Percentiles rank a stretch among this genome's conserved stretches.
Evolutionary conservation across 495 filamentous ascomycete species (phyloP).

Genomic region (Tuber umbilicatum): DNA sequence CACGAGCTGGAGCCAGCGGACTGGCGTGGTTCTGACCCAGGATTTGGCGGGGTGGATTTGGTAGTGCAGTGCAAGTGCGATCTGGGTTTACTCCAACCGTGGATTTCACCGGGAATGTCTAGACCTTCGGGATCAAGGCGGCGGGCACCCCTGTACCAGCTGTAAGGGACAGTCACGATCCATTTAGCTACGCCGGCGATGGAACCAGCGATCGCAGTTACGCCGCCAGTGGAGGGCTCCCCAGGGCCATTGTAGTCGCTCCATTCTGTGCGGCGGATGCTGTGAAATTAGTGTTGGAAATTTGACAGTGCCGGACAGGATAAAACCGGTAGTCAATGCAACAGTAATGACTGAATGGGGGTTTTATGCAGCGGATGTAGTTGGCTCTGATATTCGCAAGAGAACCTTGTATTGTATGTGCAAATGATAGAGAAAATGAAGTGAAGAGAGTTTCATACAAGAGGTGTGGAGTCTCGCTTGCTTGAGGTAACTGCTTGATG

Average conservation of each 20-base stretch:
- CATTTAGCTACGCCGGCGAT: slow-evolving; percentile 46
- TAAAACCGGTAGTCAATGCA: no score
- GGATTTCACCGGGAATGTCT: slow-evolving; percentile 26
- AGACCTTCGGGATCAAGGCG: slow-evolving; percentile 38
- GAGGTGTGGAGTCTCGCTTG: no score
- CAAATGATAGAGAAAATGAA: no score
- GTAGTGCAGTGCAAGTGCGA: slow-evolving; percentile 5
- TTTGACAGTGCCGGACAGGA: no score
- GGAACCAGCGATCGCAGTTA: slow-evolving; percentile 52
- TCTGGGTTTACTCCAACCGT: slow-evolving; percentile 14
- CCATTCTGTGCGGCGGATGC: slow-evolving; percentile 63
- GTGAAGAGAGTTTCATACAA: no score
- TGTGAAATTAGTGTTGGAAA: no score
- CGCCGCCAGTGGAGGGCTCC: slow-evolving; percentile 62
- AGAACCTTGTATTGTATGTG: no score
- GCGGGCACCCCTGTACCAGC: slow-evolving; percentile 26
- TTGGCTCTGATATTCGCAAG: no score
- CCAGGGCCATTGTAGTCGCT: slow-evolving; percentile 73
- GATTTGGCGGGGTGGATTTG: neutral
- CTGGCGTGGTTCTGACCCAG: neutral
- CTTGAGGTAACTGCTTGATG: no score
- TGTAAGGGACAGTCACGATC: slow-evolving; percentile 25
- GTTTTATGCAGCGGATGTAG: no score
- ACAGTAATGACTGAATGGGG: no score
- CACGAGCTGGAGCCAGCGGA: neutral